Conservation (phyloP, 495 filamentous ascomycete species). For the Neurospora sp. region DNA sequence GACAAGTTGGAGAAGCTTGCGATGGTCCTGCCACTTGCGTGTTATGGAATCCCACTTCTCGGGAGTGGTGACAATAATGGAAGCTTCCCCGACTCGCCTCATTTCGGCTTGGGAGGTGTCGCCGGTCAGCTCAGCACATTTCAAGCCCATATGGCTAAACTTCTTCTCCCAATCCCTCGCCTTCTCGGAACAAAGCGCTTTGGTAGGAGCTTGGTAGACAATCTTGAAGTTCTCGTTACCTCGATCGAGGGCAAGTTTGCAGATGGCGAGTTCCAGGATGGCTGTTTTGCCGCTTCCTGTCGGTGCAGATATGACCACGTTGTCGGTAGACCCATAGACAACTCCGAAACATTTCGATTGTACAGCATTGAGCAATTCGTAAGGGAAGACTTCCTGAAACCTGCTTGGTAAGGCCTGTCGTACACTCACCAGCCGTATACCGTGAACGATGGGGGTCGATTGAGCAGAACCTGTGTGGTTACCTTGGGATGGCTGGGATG, state of each 20-base stretch:
- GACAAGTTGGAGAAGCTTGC: conserved; percentile 70
- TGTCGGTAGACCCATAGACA: conserved; percentile 66
- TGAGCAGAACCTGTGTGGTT: neutral
- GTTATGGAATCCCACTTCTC: conserved; percentile 99
- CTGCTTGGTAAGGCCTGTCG: conserved; percentile 62
- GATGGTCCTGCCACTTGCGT: conserved; percentile 88
- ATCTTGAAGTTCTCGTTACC: conserved; percentile 73
- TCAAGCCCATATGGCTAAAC: conserved; percentile 62
- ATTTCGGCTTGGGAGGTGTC: conserved; percentile 75
- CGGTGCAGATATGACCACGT: conserved; percentile 80
- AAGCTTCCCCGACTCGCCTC: conserved; percentile 63
- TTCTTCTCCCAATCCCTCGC: conserved; percentile 76
- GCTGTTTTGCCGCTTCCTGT: conserved; percentile 93
- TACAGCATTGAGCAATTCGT: conserved; percentile 78
- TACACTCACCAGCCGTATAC: conserved; percentile 64
- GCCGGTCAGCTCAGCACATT: conserved; percentile 81
- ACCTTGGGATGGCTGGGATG: neutral
- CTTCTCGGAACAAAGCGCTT: conserved; percentile 81
- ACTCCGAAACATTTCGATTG: conserved; percentile 78
- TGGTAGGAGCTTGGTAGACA: conserved; percentile 91
- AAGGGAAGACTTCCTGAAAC: conserved; percentile 67
- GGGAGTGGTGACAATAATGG: conserved; percentile 91
- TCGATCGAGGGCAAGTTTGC: conserved; percentile 54
- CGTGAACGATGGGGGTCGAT: conserved; percentile 39
- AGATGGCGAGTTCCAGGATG: conserved; percentile 86